A percentile compares a stretch with the other conserved stretches of the same genome.
Conservation (phyloP, 306 rosid genomes). For the Quercus suber region DNA sequence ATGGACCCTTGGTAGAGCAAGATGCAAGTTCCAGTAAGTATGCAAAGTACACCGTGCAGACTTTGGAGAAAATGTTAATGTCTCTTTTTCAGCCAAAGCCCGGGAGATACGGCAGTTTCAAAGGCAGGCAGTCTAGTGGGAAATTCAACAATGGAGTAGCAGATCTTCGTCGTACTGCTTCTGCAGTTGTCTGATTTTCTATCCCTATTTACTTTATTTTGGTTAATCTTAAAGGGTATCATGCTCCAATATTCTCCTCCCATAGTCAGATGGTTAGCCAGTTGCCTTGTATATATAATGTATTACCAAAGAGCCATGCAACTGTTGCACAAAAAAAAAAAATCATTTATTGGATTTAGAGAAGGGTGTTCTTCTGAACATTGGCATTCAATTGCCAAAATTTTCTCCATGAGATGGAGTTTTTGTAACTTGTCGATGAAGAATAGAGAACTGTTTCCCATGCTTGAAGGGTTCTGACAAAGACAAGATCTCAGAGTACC, state of each 20-base stretch:
- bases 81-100: slow-evolving; percentile 84
- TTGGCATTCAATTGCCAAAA: slow-evolving; percentile 25
- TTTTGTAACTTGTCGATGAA: slow-evolving; percentile 32
- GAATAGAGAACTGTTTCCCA: slow-evolving; percentile 16
- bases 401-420: slow-evolving; percentile 30
- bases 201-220: background rate
- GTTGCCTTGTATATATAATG: slow-evolving; percentile 41
- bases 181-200: slow-evolving; percentile 63
- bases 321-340: slow-evolving; percentile 4
- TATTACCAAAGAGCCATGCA: slow-evolving; percentile 30
- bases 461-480: slow-evolving; percentile 29
- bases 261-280: slow-evolving; percentile 23
- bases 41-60: slow-evolving; percentile 79
- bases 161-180: slow-evolving; percentile 79
- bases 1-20: slow-evolving; percentile 98
- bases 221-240: slow-evolving; percentile 19
- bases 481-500: slow-evolving; percentile 23
- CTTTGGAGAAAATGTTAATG: slow-evolving; percentile 80
- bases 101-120: slow-evolving; percentile 70
- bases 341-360: slow-evolving; percentile 9
- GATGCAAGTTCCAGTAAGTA: slow-evolving; percentile 79
- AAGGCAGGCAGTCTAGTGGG: slow-evolving; percentile 60
- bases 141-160: slow-evolving; percentile 59
- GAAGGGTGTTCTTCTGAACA: slow-evolving; percentile 25
- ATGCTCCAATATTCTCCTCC: background rate